These are phyloP conservation scores for Cladosporium sp. DNA, from an alignment of 2,329 filamentous ascomycete species.

Conservation along the genomic window DNA sequence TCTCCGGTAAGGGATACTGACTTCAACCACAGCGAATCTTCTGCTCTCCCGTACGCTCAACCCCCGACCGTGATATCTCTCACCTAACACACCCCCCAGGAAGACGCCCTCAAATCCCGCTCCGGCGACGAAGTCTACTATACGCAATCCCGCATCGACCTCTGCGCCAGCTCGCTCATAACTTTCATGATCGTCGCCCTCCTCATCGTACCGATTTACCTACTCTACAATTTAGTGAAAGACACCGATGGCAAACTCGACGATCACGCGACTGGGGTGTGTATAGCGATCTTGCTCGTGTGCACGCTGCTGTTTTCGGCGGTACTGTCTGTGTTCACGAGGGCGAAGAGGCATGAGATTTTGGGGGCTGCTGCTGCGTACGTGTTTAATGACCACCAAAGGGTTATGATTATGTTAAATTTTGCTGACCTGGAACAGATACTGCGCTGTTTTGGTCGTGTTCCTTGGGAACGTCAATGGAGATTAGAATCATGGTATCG, in stretches of 20 bases:
- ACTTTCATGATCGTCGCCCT: slow-evolving; percentile 30
- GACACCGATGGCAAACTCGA: slow-evolving; percentile 14
- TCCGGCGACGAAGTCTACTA: slow-evolving; percentile 26
- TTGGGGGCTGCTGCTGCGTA: slow-evolving; percentile 32
- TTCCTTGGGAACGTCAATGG: slow-evolving; percentile 6
- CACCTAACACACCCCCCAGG: background rate
- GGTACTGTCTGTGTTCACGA: slow-evolving; percentile 29
- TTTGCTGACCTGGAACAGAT: background rate
- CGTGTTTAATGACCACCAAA: background rate
- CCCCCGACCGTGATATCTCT: too few relatives aligned
- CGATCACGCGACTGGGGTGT: slow-evolving; percentile 24
- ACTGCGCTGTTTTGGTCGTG: slow-evolving; percentile 15
- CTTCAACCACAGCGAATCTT: background rate
- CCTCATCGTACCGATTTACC: slow-evolving; percentile 32
- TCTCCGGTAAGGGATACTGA: background rate
- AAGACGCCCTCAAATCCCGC: slow-evolving; percentile 14
- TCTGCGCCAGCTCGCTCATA: slow-evolving; percentile 29
- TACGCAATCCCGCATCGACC: slow-evolving; percentile 25
- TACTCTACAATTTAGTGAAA: slow-evolving; percentile 30
- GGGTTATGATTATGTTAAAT: background rate
- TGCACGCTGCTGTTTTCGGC: slow-evolving; percentile 32
- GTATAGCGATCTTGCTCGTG: slow-evolving; percentile 28
- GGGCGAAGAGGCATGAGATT: slow-evolving; percentile 31
- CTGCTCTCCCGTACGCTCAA: background rate
- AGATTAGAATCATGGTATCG: background rate